A percentile compares a stretch with the other conserved stretches of the same genome.
These are phyloP conservation scores for Trichoderma asperelloides DNA, from an alignment of 495 filamentous ascomycete species.

Conservation along the genomic window DNA sequence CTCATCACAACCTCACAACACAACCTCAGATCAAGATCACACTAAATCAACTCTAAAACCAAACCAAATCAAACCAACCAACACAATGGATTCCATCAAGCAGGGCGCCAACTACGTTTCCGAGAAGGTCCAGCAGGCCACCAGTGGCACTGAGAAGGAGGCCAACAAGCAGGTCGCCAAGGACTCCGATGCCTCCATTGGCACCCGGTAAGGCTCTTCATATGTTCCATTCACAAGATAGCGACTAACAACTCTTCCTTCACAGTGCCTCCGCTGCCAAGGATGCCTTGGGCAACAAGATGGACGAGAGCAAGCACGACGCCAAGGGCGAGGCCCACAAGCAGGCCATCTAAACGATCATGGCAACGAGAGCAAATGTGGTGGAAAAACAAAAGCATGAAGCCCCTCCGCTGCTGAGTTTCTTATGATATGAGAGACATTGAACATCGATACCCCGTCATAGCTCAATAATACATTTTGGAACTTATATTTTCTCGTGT, in stretches of 20 bases:
- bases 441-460: background rate
- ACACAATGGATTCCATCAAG: slow-evolving; percentile 51
- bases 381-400: background rate
- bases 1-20: background rate
- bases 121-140: slow-evolving; percentile 46
- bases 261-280: slow-evolving; percentile 43
- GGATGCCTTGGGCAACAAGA: slow-evolving; percentile 49
- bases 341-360: slow-evolving; percentile 27
- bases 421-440: background rate
- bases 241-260: slow-evolving; percentile 14
- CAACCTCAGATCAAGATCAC: background rate
- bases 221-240: background rate
- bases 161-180: slow-evolving; percentile 58
- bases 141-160: slow-evolving; percentile 49
- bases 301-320: slow-evolving; percentile 45
- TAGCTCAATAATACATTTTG: background rate
- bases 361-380: background rate
- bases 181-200: slow-evolving; percentile 40
- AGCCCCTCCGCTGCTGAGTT: background rate
- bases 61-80: slow-evolving; percentile 21
- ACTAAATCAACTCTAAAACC: slow-evolving; percentile 13
- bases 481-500: background rate
- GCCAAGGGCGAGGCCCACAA: slow-evolving; percentile 48
- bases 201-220: slow-evolving; percentile 38
- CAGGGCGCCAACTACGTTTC: slow-evolving; percentile 52